Evolutionary conservation across 805 yeast genomes (phyloP).

Genomic region (Teunomyces lycoperdinae): DNA sequence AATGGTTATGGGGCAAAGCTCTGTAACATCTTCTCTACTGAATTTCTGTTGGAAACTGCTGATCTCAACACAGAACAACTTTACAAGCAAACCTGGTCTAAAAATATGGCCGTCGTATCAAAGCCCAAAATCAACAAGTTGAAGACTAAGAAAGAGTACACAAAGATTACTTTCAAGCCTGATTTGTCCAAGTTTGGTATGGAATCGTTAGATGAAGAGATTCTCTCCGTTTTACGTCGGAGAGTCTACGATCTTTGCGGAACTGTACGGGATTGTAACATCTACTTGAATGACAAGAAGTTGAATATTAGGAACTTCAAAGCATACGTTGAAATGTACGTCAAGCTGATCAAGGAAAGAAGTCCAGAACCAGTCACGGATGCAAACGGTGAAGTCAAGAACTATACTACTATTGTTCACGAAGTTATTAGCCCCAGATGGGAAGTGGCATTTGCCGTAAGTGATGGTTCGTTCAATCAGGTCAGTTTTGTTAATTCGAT

Average conservation of each 20-base stretch:
- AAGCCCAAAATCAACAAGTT: conserved; percentile 68
- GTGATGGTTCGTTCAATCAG: conserved; percentile 88
- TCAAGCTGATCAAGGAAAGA: conserved; percentile 64
- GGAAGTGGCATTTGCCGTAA: conserved; percentile 94
- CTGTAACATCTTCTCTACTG: conserved; percentile 92
- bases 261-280: conserved; percentile 78
- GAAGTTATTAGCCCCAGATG: conserved; percentile 83
- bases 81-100: conserved; percentile 81
- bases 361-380: conserved; percentile 33
- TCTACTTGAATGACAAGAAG: conserved; percentile 71
- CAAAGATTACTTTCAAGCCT: conserved; percentile 84
- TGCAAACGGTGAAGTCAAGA: conserved; percentile 30
- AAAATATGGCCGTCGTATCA: conserved; percentile 77
- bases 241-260: conserved; percentile 97
- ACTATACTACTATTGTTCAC: conserved; percentile 57
- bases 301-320: conserved; percentile 75
- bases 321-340: conserved; percentile 84
- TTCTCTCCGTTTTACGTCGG: conserved; percentile 78
- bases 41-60: conserved; percentile 85
- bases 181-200: conserved; percentile 82
- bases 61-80: conserved; percentile 60
- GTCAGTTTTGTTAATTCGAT: conserved; percentile 96
- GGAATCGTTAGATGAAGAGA: conserved; percentile 80
- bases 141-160: conserved; percentile 68
- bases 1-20: conserved; percentile 97